Evolutionary conservation across 2,329 filamentous ascomycete genomes (phyloP), one percentile per base, ranked within the genome.

Genomic region (Colletotrichum euphorbiae): DNA sequence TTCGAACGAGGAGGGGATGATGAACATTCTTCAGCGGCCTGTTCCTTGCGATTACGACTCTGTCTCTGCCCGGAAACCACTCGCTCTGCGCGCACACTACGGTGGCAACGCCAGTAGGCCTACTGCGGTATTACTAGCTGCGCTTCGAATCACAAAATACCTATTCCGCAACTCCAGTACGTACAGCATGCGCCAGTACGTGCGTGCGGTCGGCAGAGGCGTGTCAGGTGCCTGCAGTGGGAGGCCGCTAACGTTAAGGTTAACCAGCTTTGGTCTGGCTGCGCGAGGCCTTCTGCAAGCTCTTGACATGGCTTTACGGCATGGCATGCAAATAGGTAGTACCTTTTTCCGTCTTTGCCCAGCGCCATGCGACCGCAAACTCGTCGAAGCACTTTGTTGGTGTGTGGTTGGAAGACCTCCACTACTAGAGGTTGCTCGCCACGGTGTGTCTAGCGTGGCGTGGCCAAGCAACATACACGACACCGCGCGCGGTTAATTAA

Each of bases 141-240:
- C 59, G 36, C 51, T 38, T 15, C 45, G 60, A 67, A 67, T 52
- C 52, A 65, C 46, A 40, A 59, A 59, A 33, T 38, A n/a, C n/a
- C n/a, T n/a, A 19, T 65, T 55, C 40, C 54, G 52, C 28, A 28
- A 52, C 13, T 11, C 57, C 63, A 62, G 42, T 43, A 36, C 38
- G 56, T 15, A 54, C 15, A n/a, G 21, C 24, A 65, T 31, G 46
- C 46, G 31, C 61, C 61, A 65, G 46, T 43, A 68, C 54, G 65
- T 68, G 65, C 65, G 61, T 55, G 54, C 61, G 55, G 54, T 64
- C 65, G 65, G 54, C 61, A 68, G 54, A 68, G 61, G 61, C 54
- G 65, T 68, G 65, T 68, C 65, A 68, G 65, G 65, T 68, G 65
- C 61, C 61, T 65, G 65, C 40, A 65, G 61, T 55, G 65, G 54